phyloP scores from a whole-genome alignment of 225 moss, liverwort and hornwort species.

The Lunularia cruciata region DNA sequence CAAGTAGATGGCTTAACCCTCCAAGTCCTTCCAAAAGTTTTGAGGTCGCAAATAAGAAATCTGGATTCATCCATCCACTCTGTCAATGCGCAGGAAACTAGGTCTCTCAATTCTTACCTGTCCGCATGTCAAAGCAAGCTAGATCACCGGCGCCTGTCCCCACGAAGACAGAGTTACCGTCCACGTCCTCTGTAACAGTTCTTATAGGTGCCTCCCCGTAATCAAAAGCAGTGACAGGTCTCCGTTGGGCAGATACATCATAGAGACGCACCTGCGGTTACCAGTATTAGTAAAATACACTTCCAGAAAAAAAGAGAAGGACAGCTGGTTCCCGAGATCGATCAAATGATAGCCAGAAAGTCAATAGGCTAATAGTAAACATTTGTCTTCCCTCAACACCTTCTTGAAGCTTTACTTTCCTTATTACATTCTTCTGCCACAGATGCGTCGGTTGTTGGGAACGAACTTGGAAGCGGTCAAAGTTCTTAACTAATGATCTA shows the following conservation, averaged over 20 bases:
- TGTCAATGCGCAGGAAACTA: too few relatives aligned
- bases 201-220: slow-evolving; percentile 90
- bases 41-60: too few relatives aligned
- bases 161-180: slow-evolving; percentile 68
- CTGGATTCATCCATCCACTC: too few relatives aligned
- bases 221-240: slow-evolving; percentile 73
- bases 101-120: too few relatives aligned
- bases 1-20: too few relatives aligned
- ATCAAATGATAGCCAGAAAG: too few relatives aligned
- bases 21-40: too few relatives aligned
- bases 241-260: slow-evolving; percentile 69
- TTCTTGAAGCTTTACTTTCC: not conserved
- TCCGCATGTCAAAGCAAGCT: slow-evolving; percentile 88
- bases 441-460: too few relatives aligned
- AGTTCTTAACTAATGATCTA: too few relatives aligned
- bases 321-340: not conserved
- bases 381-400: not conserved
- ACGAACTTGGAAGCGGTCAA: too few relatives aligned
- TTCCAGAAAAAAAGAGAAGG: not conserved
- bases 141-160: slow-evolving; percentile 90
- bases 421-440: too few relatives aligned
- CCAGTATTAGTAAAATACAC: not conserved
- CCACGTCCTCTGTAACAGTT: slow-evolving; percentile 61
- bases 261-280: slow-evolving; percentile 75
- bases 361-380: too few relatives aligned